Evolutionary conservation across 2,329 filamentous ascomycete species (phyloP), one percentile per base, ranked within the genome.

Genomic region (Catunica adiposa): DNA sequence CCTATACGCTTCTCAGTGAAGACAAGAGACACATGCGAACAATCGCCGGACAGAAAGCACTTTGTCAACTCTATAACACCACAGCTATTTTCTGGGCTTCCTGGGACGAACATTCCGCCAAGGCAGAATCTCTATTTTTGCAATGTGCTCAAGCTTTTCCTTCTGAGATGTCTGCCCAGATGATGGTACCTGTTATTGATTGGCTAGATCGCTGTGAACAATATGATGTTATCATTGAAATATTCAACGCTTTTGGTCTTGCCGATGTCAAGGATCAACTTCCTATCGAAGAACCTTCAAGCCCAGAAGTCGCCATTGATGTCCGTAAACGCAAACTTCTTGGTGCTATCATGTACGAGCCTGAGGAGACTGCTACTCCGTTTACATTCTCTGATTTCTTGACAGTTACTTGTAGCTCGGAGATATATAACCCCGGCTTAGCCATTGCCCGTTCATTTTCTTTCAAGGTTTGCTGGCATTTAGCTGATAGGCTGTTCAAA

Each of bases 211-310:
- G 51, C 29, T 29, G 29, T 20, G 22, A 40, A 20, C 20, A 23
- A 17, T 53, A 23, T 14, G 31, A 53, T 14, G 22, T 40, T 11
- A 53, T 40, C 17, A 53, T 53, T 15, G 20, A 23, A 5, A 53
- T 53, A n/a, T 40, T 53, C 31, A 25, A 38, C 22, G 51, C 34
- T n/a, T 53, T 53, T 53, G 51, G 51, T 38, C 29, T 53, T 23
- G 31, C 17, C 17, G 31, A 53, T 8, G 22, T 48, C 8, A 8
- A 14, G 6, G 22, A 29, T 25, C 20, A 48, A 8, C 4, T 48
- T 4, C 44, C 44, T 3, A 15, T 48, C 26, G 44, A 48, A 48
- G 44, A 48, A 48, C 44, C 44, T 20, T 6, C 44, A 23, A 48
- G 20, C 22, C 44, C 44, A 8, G 44, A 48, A 25, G 44, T n/a